Base-by-base conservation (phyloP, 352 stramenopile genomes). In the Thraustochytrium sp. region DNA sequence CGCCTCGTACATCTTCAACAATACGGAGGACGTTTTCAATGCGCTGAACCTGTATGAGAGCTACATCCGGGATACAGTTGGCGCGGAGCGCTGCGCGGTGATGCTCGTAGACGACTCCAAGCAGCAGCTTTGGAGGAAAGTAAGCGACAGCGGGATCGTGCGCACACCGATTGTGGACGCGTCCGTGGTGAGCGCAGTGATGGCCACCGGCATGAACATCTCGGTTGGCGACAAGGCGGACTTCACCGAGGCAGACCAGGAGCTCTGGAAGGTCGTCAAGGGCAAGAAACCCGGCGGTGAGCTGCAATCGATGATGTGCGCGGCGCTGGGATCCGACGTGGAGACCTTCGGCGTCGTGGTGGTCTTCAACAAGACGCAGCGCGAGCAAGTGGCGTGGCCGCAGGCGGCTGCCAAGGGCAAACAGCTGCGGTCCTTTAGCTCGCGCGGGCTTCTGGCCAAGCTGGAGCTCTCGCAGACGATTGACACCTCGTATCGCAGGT, bases 81-180 rank as follows among this genome's bases (percentile, higher is more conserved):
- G 36, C 68, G 48, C 46, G 13, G 31, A 53, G 26, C 13, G 34
- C 37, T 80, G 68, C 51, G 13, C 36, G 29, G 48, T 80, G 46
- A 18, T 80, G 8, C 53, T 80, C 18, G 68, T 80, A 4, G 68
- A 80, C 68, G 68, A 80, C 29, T 38, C 68, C 31, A 80, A 61
- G n/a, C 23, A 29, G 31, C 34, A 80, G 38, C 44, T 80, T 5
- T 80, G 68, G 68, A 42, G 26, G 0, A 46, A 26, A 21, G 5
- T 9, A 3, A 46, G 26, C 9, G 21, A 80, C 23, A 3, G 16
- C 13, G 21, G 13, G 1, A 64, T 0, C 18, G 26, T 44, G 3
- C 68, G 51, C 23, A 31, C 76, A 23, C 11, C 42, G 18, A 68
- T 80, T 21, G 9, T 21, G 5, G 53, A 53, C 3, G 68, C 76